phyloP scores from a whole-genome alignment of 2,329 filamentous ascomycete species.

The Sordariomycetes sp. region DNA sequence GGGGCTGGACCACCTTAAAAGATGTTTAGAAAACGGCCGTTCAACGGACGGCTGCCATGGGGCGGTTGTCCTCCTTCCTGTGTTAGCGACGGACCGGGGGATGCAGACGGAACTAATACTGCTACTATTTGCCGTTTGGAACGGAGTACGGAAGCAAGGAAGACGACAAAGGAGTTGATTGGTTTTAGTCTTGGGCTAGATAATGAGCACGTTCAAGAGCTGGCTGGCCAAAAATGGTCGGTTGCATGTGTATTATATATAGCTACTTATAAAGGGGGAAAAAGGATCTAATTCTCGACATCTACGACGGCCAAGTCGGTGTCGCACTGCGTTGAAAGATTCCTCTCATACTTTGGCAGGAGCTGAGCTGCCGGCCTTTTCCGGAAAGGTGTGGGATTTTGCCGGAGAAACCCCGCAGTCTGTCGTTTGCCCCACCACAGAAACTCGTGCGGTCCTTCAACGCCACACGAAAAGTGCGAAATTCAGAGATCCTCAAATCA shows the following conservation, averaged over 20 bases:
- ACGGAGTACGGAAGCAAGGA: not conserved
- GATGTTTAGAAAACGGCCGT: not conserved
- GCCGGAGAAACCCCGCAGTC: not conserved
- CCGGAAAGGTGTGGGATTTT: not conserved
- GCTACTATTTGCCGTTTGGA: not conserved
- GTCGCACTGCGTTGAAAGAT: not conserved
- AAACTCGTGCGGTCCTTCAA: slow-evolving; percentile 1
- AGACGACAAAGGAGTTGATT: not conserved
- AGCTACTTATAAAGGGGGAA: not conserved
- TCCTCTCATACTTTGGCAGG: not conserved
- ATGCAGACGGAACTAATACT: not conserved
- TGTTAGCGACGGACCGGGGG: not conserved
- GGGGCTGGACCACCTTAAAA: not conserved
- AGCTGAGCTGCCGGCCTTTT: not conserved
- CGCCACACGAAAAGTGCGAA: slow-evolving; percentile 6
- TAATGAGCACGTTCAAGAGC: not conserved
- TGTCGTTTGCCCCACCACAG: slow-evolving; percentile 4
- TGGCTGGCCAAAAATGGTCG: not conserved
- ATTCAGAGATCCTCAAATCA: slow-evolving; percentile 2
- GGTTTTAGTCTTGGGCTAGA: not conserved
- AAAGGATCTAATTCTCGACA: not conserved
- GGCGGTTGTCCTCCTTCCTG: not conserved
- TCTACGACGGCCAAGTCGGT: not conserved
- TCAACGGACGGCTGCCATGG: not conserved
- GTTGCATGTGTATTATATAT: not conserved